phyloP scores from a whole-genome alignment of 1,284 basidiomycete species.

The Pseudozyma pruni region DNA sequence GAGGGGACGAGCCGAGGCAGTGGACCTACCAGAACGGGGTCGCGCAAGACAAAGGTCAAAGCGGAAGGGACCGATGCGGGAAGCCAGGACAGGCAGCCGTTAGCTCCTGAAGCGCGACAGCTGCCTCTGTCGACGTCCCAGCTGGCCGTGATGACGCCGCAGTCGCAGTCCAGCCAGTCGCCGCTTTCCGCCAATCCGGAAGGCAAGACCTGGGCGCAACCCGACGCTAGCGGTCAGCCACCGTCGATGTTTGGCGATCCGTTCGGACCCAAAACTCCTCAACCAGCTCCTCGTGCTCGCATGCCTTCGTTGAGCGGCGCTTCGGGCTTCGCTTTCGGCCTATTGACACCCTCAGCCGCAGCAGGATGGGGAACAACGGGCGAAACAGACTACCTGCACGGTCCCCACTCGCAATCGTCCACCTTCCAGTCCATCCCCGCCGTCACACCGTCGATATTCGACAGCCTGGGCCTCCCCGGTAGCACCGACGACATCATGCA shows the following conservation, averaged over 20 bases:
- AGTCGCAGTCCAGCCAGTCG: constrained; percentile 31
- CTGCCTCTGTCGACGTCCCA: constrained; percentile 43
- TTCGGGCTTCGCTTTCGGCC: constrained; percentile 31
- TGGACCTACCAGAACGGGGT: neutral
- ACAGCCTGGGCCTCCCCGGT: constrained; percentile 25
- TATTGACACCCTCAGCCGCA: constrained; percentile 25
- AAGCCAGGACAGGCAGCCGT: constrained; percentile 12
- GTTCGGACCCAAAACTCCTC: constrained; percentile 29
- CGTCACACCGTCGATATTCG: constrained; percentile 41
- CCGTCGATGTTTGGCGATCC: constrained; percentile 9
- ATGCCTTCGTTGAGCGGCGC: constrained; percentile 30
- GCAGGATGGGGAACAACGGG: constrained; percentile 11
- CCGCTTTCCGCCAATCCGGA: constrained; percentile 16
- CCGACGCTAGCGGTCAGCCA: neutral
- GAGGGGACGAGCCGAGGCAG: neutral
- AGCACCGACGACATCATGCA: constrained; percentile 15
- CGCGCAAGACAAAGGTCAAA: constrained; percentile 4
- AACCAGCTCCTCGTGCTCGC: constrained; percentile 12
- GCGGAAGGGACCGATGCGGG: constrained; percentile 6
- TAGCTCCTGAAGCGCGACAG: constrained; percentile 27
- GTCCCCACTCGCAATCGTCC: constrained; percentile 26
- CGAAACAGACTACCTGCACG: constrained; percentile 26
- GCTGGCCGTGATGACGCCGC: constrained; percentile 31
- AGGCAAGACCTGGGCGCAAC: neutral
- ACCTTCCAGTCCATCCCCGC: constrained; percentile 23